phyloP scores from a whole-genome alignment of 2,329 filamentous ascomycete genomes.

The Cytospora schulzeri region DNA sequence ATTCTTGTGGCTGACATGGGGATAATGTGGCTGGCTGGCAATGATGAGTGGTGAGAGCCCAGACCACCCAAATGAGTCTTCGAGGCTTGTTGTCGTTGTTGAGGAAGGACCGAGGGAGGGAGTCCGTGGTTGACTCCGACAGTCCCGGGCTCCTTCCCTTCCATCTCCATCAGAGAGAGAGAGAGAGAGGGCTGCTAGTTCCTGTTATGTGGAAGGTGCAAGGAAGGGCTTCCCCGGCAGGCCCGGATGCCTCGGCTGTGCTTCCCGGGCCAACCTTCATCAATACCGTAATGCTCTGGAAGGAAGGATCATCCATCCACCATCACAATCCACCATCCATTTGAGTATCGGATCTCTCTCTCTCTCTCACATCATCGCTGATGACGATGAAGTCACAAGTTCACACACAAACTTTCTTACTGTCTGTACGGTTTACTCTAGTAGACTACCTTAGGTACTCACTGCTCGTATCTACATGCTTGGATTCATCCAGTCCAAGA shows the following conservation, averaged over 20 bases:
- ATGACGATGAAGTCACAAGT: background rate
- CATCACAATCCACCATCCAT: too few species aligned
- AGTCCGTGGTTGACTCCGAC: background rate
- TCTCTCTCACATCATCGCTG: background rate
- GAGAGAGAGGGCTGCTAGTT: too few species aligned
- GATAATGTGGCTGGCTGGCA: too few species aligned
- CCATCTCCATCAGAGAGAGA: background rate
- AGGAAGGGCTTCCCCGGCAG: background rate
- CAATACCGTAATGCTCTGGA: background rate
- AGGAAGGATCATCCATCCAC: background rate
- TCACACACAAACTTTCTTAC: too few species aligned
- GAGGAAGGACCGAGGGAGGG: too few species aligned
- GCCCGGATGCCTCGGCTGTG: background rate
- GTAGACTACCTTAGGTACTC: too few species aligned
- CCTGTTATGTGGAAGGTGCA: background rate
- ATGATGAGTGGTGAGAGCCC: too few species aligned
- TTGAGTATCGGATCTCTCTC: too few species aligned
- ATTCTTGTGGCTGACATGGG: background rate
- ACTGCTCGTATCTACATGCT: too few species aligned
- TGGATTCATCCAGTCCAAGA: conserved; percentile 19
- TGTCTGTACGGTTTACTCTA: too few species aligned
- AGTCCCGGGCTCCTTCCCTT: background rate
- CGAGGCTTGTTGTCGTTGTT: too few species aligned
- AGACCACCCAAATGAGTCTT: too few species aligned
- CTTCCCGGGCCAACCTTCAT: background rate